Evolutionary conservation across 257 asterid species (phyloP), one percentile per base, ranked within the genome.

Genomic region (Apocynum venetum): DNA sequence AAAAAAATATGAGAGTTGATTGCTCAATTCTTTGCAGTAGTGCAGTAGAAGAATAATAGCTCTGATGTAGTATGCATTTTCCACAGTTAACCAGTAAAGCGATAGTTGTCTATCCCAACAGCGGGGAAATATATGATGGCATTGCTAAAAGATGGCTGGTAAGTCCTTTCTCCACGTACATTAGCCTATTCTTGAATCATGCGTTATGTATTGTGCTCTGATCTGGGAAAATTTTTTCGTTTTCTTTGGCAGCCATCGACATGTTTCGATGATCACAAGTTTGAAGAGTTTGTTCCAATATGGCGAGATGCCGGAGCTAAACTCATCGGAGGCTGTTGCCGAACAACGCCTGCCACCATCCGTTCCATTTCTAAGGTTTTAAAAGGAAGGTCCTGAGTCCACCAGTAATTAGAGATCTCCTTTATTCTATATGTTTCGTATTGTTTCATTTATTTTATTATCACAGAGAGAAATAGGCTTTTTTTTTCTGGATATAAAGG

Each of bases 271-370:
- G 92, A 90, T 25, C 89, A 88, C 3, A 88, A 87, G 78, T 90
- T 93, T 38, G 90, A 85, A 91, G 2, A 75, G 48, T 89, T 80
- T 64, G 90, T 93, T 2, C 76, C 86, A 1, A 79, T 60, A 78
- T 93, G 97, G 98, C 83, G 91, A 12, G 97, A 93, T 25, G 98
- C 96, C 0, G 96, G 97, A 52, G 98, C 97, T 1, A 73, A 85
- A 36, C 81, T 91, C 76, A 89, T 90, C 0, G 97, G 97, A 20
- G 97, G 98, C 36, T 93, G 96, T 83, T 92, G 96, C 73, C 86
- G 93, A 52, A 93, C 98, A 2, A 87, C 93, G 0, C 98, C 96
- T 3, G 74, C 81, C 35, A 91, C 97, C 12, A 73, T 90, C 77
- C 81, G 79, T 76, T 83, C 83, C n/a, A 76, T 93, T 79, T 92